phyloP scores from a whole-genome alignment of 371 early-diverging fungal species.

The Capillidium rhysosporum region DNA sequence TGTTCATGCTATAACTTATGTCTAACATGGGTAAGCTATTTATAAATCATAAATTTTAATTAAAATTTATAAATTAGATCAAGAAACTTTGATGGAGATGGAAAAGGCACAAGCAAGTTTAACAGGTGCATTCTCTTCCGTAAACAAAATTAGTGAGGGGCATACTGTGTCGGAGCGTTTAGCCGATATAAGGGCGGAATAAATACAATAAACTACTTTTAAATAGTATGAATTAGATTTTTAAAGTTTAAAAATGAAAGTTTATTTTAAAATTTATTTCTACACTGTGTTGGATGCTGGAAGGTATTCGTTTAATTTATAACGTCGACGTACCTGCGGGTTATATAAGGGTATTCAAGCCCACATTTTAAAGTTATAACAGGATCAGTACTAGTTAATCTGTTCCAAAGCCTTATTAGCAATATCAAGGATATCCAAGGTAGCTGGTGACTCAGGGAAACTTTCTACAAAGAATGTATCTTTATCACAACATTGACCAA shows the following conservation, averaged over 20 bases:
- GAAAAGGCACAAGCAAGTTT: background rate
- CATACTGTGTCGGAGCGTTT: background rate
- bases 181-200: no score
- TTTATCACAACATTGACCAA: slow-evolving; percentile 66
- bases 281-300: no score
- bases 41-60: background rate
- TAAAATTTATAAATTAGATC: no score
- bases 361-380: no score
- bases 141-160: background rate
- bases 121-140: background rate
- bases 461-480: slow-evolving; percentile 73
- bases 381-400: no score
- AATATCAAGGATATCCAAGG: slow-evolving; percentile 46
- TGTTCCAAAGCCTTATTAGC: background rate
- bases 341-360: no score
- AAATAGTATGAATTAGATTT: no score
- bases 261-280: no score
- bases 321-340: no score
- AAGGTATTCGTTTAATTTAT: no score
- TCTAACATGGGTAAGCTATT: background rate
- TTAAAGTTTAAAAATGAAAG: no score
- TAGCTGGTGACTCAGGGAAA: slow-evolving; percentile 72
- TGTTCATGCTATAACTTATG: background rate
- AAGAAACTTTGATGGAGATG: background rate
- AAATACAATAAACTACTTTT: no score